Evolutionary conservation across 2,329 filamentous ascomycete species (phyloP).

Genomic region (Calonectria crousiana): DNA sequence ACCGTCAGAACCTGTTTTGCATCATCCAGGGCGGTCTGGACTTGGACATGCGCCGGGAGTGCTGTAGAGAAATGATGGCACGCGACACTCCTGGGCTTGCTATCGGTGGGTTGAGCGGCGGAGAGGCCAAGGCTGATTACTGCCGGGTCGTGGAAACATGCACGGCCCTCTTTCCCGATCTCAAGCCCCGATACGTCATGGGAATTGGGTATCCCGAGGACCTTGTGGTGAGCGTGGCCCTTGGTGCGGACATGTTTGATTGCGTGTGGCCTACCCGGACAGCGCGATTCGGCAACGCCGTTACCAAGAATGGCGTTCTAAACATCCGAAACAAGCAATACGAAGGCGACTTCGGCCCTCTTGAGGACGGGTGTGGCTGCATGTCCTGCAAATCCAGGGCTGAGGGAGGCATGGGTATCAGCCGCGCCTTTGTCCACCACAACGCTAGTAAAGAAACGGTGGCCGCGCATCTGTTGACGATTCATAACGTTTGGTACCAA

Average conservation of each 20-base stretch:
- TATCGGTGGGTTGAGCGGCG: slow-evolving; percentile 93
- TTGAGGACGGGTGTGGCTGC: slow-evolving; percentile 88
- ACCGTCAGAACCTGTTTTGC: slow-evolving; percentile 93
- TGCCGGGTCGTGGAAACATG: slow-evolving; percentile 91
- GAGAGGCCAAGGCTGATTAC: slow-evolving; percentile 93
- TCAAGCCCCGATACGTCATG: slow-evolving; percentile 99
- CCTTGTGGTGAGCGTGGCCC: slow-evolving; percentile 89
- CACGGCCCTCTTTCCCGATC: slow-evolving; percentile 84
- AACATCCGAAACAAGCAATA: slow-evolving; percentile 85
- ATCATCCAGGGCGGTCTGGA: slow-evolving; percentile 98
- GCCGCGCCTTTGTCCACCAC: slow-evolving; percentile 91
- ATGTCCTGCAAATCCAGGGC: slow-evolving; percentile 76
- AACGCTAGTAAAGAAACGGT: slow-evolving; percentile 95
- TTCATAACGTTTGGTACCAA: slow-evolving; percentile 97
- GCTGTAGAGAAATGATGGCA: slow-evolving; percentile 87
- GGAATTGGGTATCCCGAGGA: slow-evolving; percentile 98
- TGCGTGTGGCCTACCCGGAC: slow-evolving; percentile 99
- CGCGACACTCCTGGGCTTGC: slow-evolving; percentile 95
- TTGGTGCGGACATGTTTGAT: slow-evolving; percentile 99
- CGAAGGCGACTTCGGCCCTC: slow-evolving; percentile 82
- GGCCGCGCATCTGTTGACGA: slow-evolving; percentile 84
- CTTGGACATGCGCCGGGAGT: slow-evolving; percentile 84
- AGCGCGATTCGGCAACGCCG: slow-evolving; percentile 94
- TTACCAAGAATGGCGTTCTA: slow-evolving; percentile 84
- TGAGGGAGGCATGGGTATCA: slow-evolving; percentile 82